Percentiles rank a stretch among this genome's conserved stretches.
These are phyloP conservation scores for Colletotrichum paranaense DNA, from an alignment of 2,329 filamentous ascomycete genomes.

Conservation along the genomic window DNA sequence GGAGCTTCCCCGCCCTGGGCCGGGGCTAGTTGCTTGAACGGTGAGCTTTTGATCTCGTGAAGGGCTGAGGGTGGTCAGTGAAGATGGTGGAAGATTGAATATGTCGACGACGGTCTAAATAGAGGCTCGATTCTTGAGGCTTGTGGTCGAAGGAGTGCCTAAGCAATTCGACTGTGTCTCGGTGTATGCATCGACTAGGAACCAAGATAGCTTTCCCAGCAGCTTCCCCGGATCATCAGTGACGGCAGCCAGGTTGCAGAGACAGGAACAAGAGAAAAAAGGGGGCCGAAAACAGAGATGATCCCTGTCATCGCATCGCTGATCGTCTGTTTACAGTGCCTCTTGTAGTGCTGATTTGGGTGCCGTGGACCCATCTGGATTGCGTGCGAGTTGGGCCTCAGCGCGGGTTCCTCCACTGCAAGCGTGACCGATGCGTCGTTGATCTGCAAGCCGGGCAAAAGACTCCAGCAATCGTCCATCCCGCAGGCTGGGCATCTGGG, in stretches of 20 bases:
- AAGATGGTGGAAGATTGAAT: background rate
- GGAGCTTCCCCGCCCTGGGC: constrained; percentile 18
- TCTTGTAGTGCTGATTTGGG: background rate
- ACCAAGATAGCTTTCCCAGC: constrained; percentile 2
- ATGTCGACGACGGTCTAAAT: background rate
- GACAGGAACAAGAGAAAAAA: constrained; percentile 21
- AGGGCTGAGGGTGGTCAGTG: constrained; percentile 1
- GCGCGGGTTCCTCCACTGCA: background rate
- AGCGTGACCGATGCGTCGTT: background rate
- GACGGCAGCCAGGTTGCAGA: constrained; percentile 5
- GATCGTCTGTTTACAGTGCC: constrained; percentile 7
- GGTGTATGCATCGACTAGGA: background rate
- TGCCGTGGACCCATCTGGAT: background rate
- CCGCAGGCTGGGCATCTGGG: constrained; percentile 25
- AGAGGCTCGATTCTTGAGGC: background rate
- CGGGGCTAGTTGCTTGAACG: constrained; percentile 9
- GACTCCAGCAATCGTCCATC: constrained; percentile 19
- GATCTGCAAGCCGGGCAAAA: constrained; percentile 21
- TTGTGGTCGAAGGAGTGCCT: background rate
- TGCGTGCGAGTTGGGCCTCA: background rate
- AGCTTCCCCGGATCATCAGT: constrained; percentile 33
- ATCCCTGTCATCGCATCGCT: constrained; percentile 24
- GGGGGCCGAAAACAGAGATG: constrained; percentile 16
- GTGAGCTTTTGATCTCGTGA: constrained; percentile 2
- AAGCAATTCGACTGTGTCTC: background rate